Base-by-base conservation (phyloP, 1,139 yeast species). In the Pichia sp. region DNA sequence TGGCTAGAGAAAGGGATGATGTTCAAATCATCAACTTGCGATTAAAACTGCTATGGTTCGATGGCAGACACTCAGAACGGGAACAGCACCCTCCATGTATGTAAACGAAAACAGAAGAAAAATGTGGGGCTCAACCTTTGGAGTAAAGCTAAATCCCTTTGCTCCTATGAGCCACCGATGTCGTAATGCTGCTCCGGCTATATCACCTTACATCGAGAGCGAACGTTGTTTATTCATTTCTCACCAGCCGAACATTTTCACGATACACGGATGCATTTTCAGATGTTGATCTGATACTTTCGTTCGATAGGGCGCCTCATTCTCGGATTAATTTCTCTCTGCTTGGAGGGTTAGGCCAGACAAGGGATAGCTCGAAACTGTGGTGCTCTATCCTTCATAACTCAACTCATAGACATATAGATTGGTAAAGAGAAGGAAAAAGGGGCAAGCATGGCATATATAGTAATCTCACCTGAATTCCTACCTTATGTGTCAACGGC, bases 401-500 rank as follows among this genome's bases (percentile, higher is more conserved):
- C 7, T 5, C 10, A 13, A 36, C 40, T 11, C 40, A 36, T 36
- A 5, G n/a, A 42, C 31, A 2, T n/a, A 42, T 16, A 11, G 29
- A 23, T 26, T 4, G 10, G 8, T 16, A 42, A 30, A 15, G 45
- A 15, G 5, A 26, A 42, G 29, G 29, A 42, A 42, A 23, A 42
- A 42, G n/a, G 41, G 40, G 31, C 23, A 41, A 41, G 38, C 36
- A 68, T 68, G 72, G 69, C 67, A 13, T 68, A 67, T 51, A 58
- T 71, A 65, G 64, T 67, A 5, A 56, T 67, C 11, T 67, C 71
- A 8, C 67, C 68, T 45, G 81, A 75, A 50, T 74, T 72, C 55
- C 65, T 78, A 13, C 83, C 83, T 4, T 77, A 75, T 55, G 54
- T 76, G 42, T 78, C 77, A 48, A 69, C 72, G 15, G 67, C 72